phyloP scores from a whole-genome alignment of 1,284 basidiomycete species.

The Phylloboletellus chloephorus region DNA sequence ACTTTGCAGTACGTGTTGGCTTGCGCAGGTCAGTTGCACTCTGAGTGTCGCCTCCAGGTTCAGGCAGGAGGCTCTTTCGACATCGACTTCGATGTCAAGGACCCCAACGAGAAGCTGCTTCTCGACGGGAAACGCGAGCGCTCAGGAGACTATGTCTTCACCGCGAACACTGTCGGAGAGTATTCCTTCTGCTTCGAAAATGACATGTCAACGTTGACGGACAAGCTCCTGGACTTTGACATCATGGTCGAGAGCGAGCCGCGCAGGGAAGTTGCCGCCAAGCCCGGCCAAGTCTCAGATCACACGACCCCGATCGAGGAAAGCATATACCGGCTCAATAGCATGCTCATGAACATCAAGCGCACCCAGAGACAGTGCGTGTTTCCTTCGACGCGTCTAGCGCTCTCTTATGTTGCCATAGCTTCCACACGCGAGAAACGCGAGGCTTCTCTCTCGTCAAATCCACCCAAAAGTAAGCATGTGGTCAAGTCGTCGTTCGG shows the following conservation, averaged over 20 bases:
- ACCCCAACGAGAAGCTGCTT: conserved; percentile 82
- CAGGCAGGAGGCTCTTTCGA: conserved; percentile 98
- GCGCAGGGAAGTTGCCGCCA: conserved; percentile 72
- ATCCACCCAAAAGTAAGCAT: conserved; percentile 66
- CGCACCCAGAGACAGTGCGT: conserved; percentile 86
- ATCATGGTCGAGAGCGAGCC: conserved; percentile 98
- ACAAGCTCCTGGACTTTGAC: conserved; percentile 94
- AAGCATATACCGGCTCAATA: conserved; percentile 85
- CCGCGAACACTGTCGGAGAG: conserved; percentile 90
- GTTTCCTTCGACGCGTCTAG: not conserved
- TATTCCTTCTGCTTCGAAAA: conserved; percentile 99
- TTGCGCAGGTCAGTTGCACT: conserved; percentile 32
- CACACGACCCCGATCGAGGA: conserved; percentile 91
- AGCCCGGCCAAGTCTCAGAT: conserved; percentile 80
- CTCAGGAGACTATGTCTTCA: conserved; percentile 96
- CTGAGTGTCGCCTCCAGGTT: conserved; percentile 45
- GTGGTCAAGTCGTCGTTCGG: conserved; percentile 10
- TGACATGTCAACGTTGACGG: conserved; percentile 84
- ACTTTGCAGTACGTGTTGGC: conserved; percentile 47
- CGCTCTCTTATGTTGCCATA: conserved; percentile 28
- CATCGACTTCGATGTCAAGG: conserved; percentile 90
- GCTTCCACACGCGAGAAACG: conserved; percentile 79
- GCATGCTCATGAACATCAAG: conserved; percentile 81
- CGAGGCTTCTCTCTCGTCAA: conserved; percentile 76
- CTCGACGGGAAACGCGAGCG: conserved; percentile 85